Percentiles rank a stretch among this genome's conserved stretches.
phyloP scores from a whole-genome alignment of 371 early-diverging fungal species.

The Parasitella parasitica region DNA sequence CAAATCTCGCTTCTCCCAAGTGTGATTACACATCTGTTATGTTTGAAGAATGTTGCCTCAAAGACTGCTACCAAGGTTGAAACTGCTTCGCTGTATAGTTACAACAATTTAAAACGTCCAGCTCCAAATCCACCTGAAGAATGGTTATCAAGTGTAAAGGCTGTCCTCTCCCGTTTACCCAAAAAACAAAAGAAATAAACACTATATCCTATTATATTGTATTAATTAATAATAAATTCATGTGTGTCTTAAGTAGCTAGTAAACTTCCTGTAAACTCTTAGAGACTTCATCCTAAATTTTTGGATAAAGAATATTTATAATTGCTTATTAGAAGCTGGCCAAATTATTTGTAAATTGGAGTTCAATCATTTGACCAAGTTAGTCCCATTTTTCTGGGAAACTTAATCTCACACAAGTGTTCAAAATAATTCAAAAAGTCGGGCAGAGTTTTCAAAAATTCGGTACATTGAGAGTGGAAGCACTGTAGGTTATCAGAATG shows the following conservation, averaged over 20 bases:
- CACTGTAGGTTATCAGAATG: too few relatives aligned
- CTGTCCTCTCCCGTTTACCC: conserved; percentile 5
- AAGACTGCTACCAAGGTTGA: conserved; percentile 18
- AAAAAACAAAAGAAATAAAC: conserved; percentile 16
- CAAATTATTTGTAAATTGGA: not conserved
- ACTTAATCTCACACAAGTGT: not conserved
- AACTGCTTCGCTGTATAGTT: conserved; percentile 3
- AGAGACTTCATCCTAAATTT: conserved; percentile 2
- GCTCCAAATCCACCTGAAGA: conserved; percentile 1
- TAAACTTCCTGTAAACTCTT: conserved; percentile 2
- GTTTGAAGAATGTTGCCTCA: conserved; percentile 10
- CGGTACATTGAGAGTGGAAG: conserved; percentile 7
- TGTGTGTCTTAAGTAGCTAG: conserved; percentile 8
- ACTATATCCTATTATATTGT: not conserved
- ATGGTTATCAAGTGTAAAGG: conserved; percentile 5
- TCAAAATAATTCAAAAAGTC: conserved; percentile 3
- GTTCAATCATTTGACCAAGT: not conserved
- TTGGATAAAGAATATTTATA: conserved; percentile 1
- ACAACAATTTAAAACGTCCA: conserved; percentile 13
- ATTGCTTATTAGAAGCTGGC: not conserved
- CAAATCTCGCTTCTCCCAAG: conserved; percentile 19
- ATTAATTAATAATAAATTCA: conserved; percentile 5
- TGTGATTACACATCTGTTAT: conserved; percentile 12
- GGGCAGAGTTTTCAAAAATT: conserved; percentile 5
- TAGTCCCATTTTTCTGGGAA: not conserved